Evolutionary conservation across 495 filamentous ascomycete species (phyloP), one percentile per base, ranked within the genome.

Genomic region (Lophiotrema nucula): DNA sequence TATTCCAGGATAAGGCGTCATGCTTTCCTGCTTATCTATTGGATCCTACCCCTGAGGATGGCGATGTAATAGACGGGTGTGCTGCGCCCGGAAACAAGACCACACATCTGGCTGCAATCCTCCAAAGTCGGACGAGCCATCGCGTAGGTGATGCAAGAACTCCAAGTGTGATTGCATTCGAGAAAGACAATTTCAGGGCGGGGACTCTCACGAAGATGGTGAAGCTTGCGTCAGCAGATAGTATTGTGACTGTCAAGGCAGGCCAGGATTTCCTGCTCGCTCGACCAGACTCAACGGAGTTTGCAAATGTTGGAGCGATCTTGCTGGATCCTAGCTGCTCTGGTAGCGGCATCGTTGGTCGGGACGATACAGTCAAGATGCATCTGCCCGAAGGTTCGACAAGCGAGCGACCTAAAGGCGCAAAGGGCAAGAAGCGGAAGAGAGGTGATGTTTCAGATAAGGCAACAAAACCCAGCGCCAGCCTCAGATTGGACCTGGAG

Each of bases 71-170:
- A 3, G 93, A 98, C 73, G 88, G 89, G 0, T 96, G 92, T 68
- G 87, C 93, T 0, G 93, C 93, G 5, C 93, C 93, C 5, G 93
- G 93, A 8, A 98, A 98, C 67, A 98, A 98, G 72, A 97, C 93
- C 1, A 97, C 93, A 3, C 93, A 97, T 74, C 72, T 97, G 44
- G 90, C 91, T 11, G 86, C 88, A 2, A 77, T 97, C 15, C 21
- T 62, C 13, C 52, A 59, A 88, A 12, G 54, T 25, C n/a, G 24
- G 23, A 25, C 38, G 22, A n/a, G n/a, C n/a, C 19, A 47, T 21
- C 21, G 10, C 28, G 49, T 41, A 26, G 51, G 38, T 13, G 12
- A 44, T 13, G 33, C 16, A 23, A 3, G 70, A 70, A 6, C 39
- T 6, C 39, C 10, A 48, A 78, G 54, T 6, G 78, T 92, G 28